Conservation (phyloP, 805 yeast genomes). For the Suhomyces vadensis region DNA sequence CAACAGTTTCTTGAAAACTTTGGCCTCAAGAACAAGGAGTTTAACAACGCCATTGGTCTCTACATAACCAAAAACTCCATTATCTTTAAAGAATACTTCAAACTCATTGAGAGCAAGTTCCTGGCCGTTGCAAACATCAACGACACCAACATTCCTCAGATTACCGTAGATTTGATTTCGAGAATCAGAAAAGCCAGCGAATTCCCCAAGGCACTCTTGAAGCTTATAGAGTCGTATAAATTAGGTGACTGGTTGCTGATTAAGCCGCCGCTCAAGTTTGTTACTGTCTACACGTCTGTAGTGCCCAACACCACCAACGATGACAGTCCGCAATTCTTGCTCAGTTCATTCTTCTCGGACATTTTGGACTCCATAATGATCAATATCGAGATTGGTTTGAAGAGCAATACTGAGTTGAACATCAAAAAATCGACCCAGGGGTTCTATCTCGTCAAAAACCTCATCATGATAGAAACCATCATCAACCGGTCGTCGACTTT, state of each 20-base stretch:
- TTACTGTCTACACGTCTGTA: slow-evolving; percentile 49
- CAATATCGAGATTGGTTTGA: slow-evolving; percentile 61
- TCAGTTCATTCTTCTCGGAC: slow-evolving; percentile 74
- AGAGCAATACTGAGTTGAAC: slow-evolving; percentile 26
- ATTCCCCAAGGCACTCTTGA: slow-evolving; percentile 51
- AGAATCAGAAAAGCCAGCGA: slow-evolving; percentile 65
- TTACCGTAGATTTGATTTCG: slow-evolving; percentile 71
- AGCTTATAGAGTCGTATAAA: slow-evolving; percentile 50
- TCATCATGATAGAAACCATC: slow-evolving; percentile 73
- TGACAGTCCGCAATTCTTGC: slow-evolving; percentile 48
- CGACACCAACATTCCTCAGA: slow-evolving; percentile 71
- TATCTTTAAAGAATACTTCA: slow-evolving; percentile 58
- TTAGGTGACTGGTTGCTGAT: slow-evolving; percentile 72
- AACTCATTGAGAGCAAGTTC: slow-evolving; percentile 54
- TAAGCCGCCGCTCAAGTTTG: slow-evolving; percentile 51
- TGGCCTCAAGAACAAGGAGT: slow-evolving; percentile 12
- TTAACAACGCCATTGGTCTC: slow-evolving; percentile 10
- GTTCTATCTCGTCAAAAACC: slow-evolving; percentile 65
- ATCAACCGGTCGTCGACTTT: slow-evolving; percentile 58
- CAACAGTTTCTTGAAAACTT: slow-evolving; percentile 17
- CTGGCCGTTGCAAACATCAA: slow-evolving; percentile 45
- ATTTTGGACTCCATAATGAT: slow-evolving; percentile 71
- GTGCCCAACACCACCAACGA: slow-evolving; percentile 37
- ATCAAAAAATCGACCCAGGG: slow-evolving; percentile 57
- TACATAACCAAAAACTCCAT: slow-evolving; percentile 25